phyloP scores from a whole-genome alignment of 345 rosid genomes.

The rapeseed (Brassica napus) region Da-Ae NC_063435.1:25199001-25199500 shows the following conservation, averaged over 20 bases:
- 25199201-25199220: slow-evolving; percentile 14
- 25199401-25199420: slow-evolving; percentile 39
- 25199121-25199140: neutral
- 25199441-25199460: slow-evolving; percentile 29
- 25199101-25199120: neutral
- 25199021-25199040: neutral
- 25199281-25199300: slow-evolving; percentile 16
- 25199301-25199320: slow-evolving; percentile 29
- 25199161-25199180: neutral
- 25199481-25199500: slow-evolving; percentile 45
- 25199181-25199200: neutral
- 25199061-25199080: neutral
- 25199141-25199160: neutral
- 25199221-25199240: slow-evolving; percentile 20
- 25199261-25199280: slow-evolving; percentile 16
- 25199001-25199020: neutral
- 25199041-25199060: neutral
- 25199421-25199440: slow-evolving; percentile 28
- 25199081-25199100: neutral
- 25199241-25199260: slow-evolving; percentile 27
- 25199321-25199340: slow-evolving; percentile 35
- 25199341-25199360: slow-evolving; percentile 35
- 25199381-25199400: slow-evolving; percentile 18
- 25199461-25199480: slow-evolving; percentile 19
- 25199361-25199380: slow-evolving; percentile 36